Base-by-base conservation (phyloP, 805 yeast species). In the Wickerhamiella occidentalis region DNA sequence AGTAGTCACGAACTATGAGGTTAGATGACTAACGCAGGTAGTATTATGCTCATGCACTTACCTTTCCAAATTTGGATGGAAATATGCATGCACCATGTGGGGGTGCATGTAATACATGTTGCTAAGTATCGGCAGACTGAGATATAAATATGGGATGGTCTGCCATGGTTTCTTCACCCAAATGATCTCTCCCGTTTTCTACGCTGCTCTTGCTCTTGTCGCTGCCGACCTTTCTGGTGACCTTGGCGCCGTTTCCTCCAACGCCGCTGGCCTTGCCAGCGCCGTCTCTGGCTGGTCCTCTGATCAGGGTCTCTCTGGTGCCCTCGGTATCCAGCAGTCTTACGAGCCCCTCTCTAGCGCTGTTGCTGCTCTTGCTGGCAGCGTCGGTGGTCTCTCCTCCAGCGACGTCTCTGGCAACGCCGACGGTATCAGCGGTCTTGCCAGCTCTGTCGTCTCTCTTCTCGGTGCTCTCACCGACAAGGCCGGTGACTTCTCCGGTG, bases 401-500 rank as follows among this genome's bases (percentile, higher is more conserved):
- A 15, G 37, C 23, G 36, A 29, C 17, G 26, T 30, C 17, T 22
- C 35, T 5, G 41, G 30, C 40, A 30, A 29, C 42, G 22, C n/a
- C 13, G 47, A 29, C 26, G 53, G 42, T 40, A 40, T 48, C 23
- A 13, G 18, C 13, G 45, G 49, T 25, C 51, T 53, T 13, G 54
- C 48, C 30, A n/a, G 47, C 13, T 46, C 48, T 37, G 48, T 53
- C 18, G 28, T 43, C 19, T 26, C 37, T 35, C 52, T 56, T 18
- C 50, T 56, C 22, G 19, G 22, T 25, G 54, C 49, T 45, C 51
- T 56, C 23, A 49, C 40, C 26, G 38, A 30, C 50, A 58, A 59
- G 56, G 55, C 56, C 15, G 3, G 47, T 40, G 59, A 45, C 48
- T 51, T 59, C 29, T 17, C 17, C 18, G 30, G 46, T 28, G 58